Base-by-base conservation (phyloP, 306 rosid genomes). In the Acacia melanoxylon region DNA sequence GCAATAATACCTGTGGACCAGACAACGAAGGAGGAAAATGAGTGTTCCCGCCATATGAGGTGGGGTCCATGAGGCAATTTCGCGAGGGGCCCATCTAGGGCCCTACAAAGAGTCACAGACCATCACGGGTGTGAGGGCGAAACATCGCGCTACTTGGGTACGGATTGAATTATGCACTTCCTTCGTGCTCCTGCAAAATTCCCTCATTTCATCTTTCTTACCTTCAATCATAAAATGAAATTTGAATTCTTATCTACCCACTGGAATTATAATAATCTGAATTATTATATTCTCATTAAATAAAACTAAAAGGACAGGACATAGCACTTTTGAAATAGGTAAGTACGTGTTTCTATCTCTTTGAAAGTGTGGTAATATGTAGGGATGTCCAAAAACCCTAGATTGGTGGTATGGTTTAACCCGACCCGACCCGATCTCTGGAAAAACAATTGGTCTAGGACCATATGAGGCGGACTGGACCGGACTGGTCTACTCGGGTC, bases 61-160 rank as follows among this genome's bases (percentile, higher is more conserved):
- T 14, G 72, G 86, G 87, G 24, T 83, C 78, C 83, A 78, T 3
- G 44, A 8, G 71, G 71, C 45, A 66, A 66, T 66, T 66, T 33
- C 83, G 7, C 22, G 35, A 11, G 58, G 82, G 88, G 33, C 84
- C 75, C 82, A 80, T 33, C 78, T 11, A 13, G 8, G 27, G 68
- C 13, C 19, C 68, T 22, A 4, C 31, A 9, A 10, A 22, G 65
- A 58, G 37, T 25, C 20, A 84, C 73, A 20, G 24, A 37, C 40
- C 81, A 44, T 73, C 86, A 76, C 80, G 77, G 87, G 81, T 67
- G 59, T 4, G 44, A 58, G 59, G 37, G 7, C 16, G 16, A 13
- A 70, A 24, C 56, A 44, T 44, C 75, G 0, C 56, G 9, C 17
- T 37, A 0, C 3, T 22, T 22, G 16, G 5, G 37, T 44, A 44